A percentile compares a stretch with the other conserved stretches of the same genome.
These are phyloP conservation scores for Cryptococcus floricola DNA, from an alignment of 1,284 basidiomycete genomes.

Conservation along the genomic window DNA sequence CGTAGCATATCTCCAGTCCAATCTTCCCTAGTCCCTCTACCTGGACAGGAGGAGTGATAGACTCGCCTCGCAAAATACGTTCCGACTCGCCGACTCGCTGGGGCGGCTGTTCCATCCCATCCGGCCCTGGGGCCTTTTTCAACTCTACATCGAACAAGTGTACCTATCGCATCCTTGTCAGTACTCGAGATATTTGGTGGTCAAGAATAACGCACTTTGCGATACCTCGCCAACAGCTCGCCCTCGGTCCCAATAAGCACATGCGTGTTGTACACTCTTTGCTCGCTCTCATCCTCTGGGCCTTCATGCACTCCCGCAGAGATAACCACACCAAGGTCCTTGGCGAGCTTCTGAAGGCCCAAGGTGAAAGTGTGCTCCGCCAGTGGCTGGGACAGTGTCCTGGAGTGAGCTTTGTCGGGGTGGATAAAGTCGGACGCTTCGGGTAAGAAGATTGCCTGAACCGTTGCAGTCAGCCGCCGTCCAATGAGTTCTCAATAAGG, in stretches of 20 bases:
- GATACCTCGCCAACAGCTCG: constrained; percentile 44
- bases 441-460: constrained; percentile 50
- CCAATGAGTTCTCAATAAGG: not conserved
- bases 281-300: constrained; percentile 35
- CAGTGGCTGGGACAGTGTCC: constrained; percentile 33
- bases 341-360: constrained; percentile 47
- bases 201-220: constrained; percentile 42
- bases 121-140: constrained; percentile 20
- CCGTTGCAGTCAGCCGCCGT: not conserved
- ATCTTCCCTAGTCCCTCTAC: constrained; percentile 47
- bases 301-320: constrained; percentile 53
- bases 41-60: constrained; percentile 37
- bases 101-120: constrained; percentile 28
- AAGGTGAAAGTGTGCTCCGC: constrained; percentile 29
- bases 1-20: constrained; percentile 56
- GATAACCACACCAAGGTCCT: constrained; percentile 46
- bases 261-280: constrained; percentile 52
- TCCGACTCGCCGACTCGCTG: constrained; percentile 35
- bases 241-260: constrained; percentile 51
- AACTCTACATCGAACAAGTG: constrained; percentile 56
- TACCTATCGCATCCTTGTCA: constrained; percentile 27
- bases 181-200: not conserved
- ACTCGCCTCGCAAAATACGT: constrained; percentile 43
- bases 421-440: constrained; percentile 56
- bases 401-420: constrained; percentile 37